Evolutionary conservation across 1,139 yeast genomes (phyloP).

Genomic region (Entelexis sorbosivorans): DNA sequence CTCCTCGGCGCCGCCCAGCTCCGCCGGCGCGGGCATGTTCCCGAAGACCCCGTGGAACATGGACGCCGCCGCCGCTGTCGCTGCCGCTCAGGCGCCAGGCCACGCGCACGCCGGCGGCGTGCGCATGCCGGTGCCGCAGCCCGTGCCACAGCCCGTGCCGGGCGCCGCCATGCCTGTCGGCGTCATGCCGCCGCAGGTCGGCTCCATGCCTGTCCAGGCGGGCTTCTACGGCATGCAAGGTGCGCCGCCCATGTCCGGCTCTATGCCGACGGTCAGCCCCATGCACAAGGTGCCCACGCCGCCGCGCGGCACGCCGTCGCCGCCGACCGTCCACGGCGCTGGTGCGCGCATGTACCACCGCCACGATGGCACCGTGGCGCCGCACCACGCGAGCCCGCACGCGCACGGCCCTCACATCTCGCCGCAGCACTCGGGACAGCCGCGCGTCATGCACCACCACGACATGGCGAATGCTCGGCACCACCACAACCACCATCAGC

Average conservation of each 20-base stretch:
- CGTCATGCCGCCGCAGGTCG: constrained; percentile 2
- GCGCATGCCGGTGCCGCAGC: too few relatives aligned
- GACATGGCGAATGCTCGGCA: neutral
- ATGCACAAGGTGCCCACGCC: constrained; percentile 6
- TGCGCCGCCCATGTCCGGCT: constrained; percentile 1
- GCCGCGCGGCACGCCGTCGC: constrained; percentile 10
- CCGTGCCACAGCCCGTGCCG: neutral
- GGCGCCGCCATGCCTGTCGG: constrained; percentile 2
- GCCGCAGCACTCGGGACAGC: constrained; percentile 3
- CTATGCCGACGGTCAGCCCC: constrained; percentile 8
- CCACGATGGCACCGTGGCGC: neutral
- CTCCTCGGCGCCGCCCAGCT: constrained; percentile 1
- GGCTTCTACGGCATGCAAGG: constrained; percentile 3
- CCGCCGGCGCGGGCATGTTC: neutral
- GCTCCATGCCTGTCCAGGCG: constrained; percentile 5
- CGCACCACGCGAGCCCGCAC: constrained; percentile 5
- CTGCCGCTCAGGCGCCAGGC: constrained; percentile 1
- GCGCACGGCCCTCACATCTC: constrained; percentile 2
- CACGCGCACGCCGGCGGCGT: neutral
- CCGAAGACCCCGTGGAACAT: constrained; percentile 4
- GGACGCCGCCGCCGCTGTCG: constrained; percentile 2
- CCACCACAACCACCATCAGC: neutral
- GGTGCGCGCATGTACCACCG: neutral
- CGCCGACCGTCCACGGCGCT: neutral
- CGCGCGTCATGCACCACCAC: constrained; percentile 6